phyloP scores from a whole-genome alignment of 2,329 filamentous ascomycete species.

The Dryadomyces quercivorus region DNA sequence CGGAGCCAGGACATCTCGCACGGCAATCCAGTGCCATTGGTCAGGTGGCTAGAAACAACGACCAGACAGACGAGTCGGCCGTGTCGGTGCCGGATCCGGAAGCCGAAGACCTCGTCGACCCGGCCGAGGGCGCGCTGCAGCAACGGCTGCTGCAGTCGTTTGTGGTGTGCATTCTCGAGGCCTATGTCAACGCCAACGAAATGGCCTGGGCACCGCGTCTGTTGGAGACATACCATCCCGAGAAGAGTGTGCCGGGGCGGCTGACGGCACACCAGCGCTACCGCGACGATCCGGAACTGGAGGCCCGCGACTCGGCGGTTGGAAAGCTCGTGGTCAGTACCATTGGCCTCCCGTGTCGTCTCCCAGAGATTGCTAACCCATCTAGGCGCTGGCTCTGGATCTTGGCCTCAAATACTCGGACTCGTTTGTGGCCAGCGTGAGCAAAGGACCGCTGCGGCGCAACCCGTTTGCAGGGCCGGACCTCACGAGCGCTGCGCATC shows the following conservation, averaged over 20 bases:
- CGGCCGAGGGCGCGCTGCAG: slow-evolving; percentile 49
- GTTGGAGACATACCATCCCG: slow-evolving; percentile 56
- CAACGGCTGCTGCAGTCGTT: slow-evolving; percentile 60
- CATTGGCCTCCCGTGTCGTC: not conserved
- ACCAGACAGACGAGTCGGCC: slow-evolving; percentile 32
- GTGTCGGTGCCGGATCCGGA: slow-evolving; percentile 52
- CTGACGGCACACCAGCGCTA: slow-evolving; percentile 49
- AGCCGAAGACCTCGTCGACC: slow-evolving; percentile 38
- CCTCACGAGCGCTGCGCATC: slow-evolving; percentile 5
- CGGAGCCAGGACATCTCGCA: not conserved
- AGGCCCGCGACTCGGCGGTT: slow-evolving; percentile 52
- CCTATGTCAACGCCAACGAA: slow-evolving; percentile 52
- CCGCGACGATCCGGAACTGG: slow-evolving; percentile 47
- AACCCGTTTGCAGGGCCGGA: slow-evolving; percentile 29
- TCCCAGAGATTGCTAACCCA: too few relatives aligned
- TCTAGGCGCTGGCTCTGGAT: slow-evolving; percentile 49
- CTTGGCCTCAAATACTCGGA: slow-evolving; percentile 38
- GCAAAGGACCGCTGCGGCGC: slow-evolving; percentile 26
- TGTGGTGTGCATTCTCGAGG: slow-evolving; percentile 64
- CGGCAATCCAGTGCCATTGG: slow-evolving; percentile 28
- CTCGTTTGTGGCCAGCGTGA: slow-evolving; percentile 32
- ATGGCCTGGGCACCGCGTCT: slow-evolving; percentile 52
- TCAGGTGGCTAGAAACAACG: slow-evolving; percentile 28
- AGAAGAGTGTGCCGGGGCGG: slow-evolving; percentile 48
- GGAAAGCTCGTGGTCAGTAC: slow-evolving; percentile 53